Percentiles rank a stretch among this genome's conserved stretches.
Evolutionary conservation across 352 stramenopile genomes (phyloP).

Genomic region (Globisporangium rhizosaccharum): DNA sequence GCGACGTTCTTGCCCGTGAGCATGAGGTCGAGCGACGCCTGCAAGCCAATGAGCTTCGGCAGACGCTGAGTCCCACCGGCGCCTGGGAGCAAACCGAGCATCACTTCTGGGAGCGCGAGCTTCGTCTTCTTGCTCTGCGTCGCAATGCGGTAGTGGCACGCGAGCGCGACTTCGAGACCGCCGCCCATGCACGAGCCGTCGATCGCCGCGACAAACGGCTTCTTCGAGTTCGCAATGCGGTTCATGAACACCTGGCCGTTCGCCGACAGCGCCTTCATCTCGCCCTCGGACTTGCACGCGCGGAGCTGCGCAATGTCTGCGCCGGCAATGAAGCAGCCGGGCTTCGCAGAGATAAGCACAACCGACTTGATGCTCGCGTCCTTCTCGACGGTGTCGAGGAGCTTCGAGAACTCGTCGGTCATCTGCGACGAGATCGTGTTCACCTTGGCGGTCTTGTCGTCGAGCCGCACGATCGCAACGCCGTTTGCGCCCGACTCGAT

Average conservation of each 20-base stretch:
- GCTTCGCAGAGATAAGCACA: constrained; percentile 97
- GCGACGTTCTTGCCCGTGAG: constrained; percentile 96
- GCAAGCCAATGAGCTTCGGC: constrained; percentile 90
- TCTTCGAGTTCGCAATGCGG: constrained; percentile 88
- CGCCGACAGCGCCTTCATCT: constrained; percentile 90
- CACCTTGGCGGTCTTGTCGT: constrained; percentile 88
- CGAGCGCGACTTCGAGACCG: constrained; percentile 95
- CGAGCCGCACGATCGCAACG: constrained; percentile 90
- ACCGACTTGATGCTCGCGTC: constrained; percentile 93
- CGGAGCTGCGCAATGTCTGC: constrained; percentile 97
- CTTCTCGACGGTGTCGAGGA: constrained; percentile 87
- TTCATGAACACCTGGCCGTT: constrained; percentile 93
- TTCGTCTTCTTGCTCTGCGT: constrained; percentile 95
- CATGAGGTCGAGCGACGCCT: constrained; percentile 96
- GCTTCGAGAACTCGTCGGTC: constrained; percentile 78
- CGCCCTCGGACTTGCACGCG: constrained; percentile 78
- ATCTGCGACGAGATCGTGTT: constrained; percentile 93
- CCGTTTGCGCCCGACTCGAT: constrained; percentile 84
- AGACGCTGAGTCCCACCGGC: constrained; percentile 98
- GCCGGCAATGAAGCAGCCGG: constrained; percentile 97
- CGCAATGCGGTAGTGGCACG: constrained; percentile 97
- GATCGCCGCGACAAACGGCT: constrained; percentile 95
- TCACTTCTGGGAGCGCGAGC: constrained; percentile 95
- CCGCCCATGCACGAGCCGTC: constrained; percentile 95
- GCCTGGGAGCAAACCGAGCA: constrained; percentile 96